Percentiles rank a stretch among this genome's conserved stretches.
These are phyloP conservation scores for Ambrosia trifida DNA, from an alignment of 129 eudicot genomes.

Conservation along the genomic window DNA sequence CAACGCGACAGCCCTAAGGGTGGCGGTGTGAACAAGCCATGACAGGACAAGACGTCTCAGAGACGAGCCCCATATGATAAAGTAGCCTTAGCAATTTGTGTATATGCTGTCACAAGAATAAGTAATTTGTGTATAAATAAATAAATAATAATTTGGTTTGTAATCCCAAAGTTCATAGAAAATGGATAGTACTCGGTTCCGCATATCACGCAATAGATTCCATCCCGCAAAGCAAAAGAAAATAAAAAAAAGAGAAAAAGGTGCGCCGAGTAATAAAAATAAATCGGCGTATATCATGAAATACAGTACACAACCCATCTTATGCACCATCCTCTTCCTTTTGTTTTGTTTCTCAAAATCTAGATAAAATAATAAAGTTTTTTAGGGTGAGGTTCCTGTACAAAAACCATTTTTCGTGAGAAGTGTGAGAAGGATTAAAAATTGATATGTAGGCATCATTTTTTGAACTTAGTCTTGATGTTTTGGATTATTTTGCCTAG, in stretches of 20 bases:
- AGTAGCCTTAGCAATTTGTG: no score
- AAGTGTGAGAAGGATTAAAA: no score
- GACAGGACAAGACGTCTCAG: no score
- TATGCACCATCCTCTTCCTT: background rate
- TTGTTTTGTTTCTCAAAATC: background rate
- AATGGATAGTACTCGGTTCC: conserved; percentile 33
- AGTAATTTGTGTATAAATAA: background rate
- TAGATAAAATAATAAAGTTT: background rate
- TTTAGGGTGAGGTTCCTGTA: no score
- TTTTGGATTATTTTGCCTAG: no score
- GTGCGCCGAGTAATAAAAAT: conserved; percentile 14
- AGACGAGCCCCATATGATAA: no score
- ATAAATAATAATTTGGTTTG: background rate
- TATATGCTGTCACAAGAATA: no score
- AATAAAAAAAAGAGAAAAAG: background rate
- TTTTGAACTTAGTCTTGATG: no score
- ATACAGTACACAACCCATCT: conserved; percentile 9
- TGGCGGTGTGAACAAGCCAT: no score
- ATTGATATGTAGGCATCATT: no score
- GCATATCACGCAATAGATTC: conserved; percentile 35
- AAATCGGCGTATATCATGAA: conserved; percentile 10
- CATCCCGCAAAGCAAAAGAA: conserved; percentile 20
- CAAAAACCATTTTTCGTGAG: no score
- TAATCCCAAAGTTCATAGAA: conserved; percentile 22
- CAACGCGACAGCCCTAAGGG: no score